These are phyloP conservation scores for Tricholoma matsutake DNA, from an alignment of 768 basidiomycete genomes.

Conservation along the genomic window DNA sequence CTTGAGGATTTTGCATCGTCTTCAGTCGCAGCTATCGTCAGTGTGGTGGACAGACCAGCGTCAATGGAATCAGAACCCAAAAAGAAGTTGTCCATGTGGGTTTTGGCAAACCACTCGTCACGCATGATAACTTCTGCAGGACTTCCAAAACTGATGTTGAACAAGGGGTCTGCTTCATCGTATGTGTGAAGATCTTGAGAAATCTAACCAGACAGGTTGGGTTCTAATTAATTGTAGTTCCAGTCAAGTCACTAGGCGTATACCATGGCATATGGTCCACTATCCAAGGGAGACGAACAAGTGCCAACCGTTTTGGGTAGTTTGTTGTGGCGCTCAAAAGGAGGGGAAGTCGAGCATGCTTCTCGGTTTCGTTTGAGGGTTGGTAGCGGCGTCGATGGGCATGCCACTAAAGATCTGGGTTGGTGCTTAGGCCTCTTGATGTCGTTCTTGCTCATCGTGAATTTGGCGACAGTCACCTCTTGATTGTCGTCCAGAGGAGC, in stretches of 20 bases:
- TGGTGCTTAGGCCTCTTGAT: neutral
- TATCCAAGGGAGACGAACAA: neutral
- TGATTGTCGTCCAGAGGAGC: conserved; percentile 25
- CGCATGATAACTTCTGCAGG: neutral
- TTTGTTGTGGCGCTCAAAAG: neutral
- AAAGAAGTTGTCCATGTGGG: conserved; percentile 26
- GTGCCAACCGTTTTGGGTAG: neutral
- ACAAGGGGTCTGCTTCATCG: neutral
- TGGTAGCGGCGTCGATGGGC: neutral
- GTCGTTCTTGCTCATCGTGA: neutral
- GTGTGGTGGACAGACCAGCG: neutral
- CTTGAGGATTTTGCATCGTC: neutral
- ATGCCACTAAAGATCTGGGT: neutral
- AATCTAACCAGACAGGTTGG: neutral
- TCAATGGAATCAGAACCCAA: conserved; percentile 26
- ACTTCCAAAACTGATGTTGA: neutral
- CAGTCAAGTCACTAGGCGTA: neutral
- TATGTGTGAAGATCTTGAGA: neutral
- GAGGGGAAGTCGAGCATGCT: neutral
- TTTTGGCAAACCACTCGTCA: neutral
- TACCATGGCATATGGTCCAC: neutral
- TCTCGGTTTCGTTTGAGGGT: conserved; percentile 2
- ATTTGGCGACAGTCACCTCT: neutral
- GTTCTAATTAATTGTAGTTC: neutral
- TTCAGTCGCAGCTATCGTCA: neutral